phyloP scores from a whole-genome alignment of 257 asterid genomes.

The Jacaranda mimosifolia region DNA sequence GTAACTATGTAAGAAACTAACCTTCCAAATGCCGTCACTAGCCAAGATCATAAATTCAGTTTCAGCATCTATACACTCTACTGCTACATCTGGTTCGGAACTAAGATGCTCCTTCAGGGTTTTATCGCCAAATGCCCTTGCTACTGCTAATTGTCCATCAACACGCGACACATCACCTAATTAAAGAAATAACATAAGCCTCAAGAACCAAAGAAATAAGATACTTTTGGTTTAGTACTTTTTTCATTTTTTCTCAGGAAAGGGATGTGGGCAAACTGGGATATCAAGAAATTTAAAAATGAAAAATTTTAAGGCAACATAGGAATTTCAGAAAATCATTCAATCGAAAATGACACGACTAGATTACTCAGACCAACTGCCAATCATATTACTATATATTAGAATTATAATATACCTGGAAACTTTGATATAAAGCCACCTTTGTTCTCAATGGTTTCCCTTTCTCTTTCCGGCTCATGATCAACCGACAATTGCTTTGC shows the following conservation, averaged over 20 bases:
- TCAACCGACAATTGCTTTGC: slow-evolving; percentile 90
- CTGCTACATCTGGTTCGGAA: slow-evolving; percentile 77
- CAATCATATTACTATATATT: neutral
- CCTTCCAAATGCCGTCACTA: slow-evolving; percentile 98
- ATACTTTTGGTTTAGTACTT: no score
- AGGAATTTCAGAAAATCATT: neutral
- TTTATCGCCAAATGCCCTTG: slow-evolving; percentile 98
- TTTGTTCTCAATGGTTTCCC: slow-evolving; percentile 70
- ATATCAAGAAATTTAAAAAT: no score
- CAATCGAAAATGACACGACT: neutral
- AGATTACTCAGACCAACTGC: neutral
- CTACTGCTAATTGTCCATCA: slow-evolving; percentile 93
- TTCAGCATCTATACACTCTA: slow-evolving; percentile 67
- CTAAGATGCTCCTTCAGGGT: slow-evolving; percentile 88
- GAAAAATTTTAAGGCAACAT: no score
- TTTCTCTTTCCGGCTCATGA: slow-evolving; percentile 84
- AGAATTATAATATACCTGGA: slow-evolving; percentile 63
- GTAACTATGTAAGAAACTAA: slow-evolving; percentile 30
- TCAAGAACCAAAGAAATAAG: no score
- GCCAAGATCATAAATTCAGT: slow-evolving; percentile 84
- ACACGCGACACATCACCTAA: slow-evolving; percentile 95
- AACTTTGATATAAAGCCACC: slow-evolving; percentile 87
- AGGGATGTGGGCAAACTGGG: no score
- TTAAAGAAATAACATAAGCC: neutral
- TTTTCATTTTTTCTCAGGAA: no score